A percentile compares a stretch with the other conserved stretches of the same genome.
Conservation (phyloP, 2,329 filamentous ascomycete species). For the Penicillium sp. region DNA sequence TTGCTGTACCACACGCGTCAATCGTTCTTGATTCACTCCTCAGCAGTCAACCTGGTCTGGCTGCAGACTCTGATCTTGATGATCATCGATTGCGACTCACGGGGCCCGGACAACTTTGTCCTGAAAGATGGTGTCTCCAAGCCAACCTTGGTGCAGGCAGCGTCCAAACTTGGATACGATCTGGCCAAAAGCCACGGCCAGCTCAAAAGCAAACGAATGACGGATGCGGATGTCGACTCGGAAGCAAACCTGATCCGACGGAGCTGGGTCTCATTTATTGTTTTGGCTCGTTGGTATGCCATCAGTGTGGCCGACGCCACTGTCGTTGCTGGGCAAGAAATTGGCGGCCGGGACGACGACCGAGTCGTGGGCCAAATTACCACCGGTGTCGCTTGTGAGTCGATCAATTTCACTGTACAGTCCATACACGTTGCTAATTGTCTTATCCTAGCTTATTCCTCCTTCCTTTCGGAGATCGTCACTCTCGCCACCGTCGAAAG, state of each 20-base stretch:
- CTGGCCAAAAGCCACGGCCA: slow-evolving; percentile 37
- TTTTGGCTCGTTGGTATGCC: slow-evolving; percentile 39
- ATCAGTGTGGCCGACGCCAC: slow-evolving; percentile 38
- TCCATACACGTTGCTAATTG: slow-evolving; percentile 4
- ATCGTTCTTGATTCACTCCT: slow-evolving; percentile 29
- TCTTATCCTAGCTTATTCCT: slow-evolving; percentile 28
- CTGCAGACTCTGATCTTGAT: slow-evolving; percentile 39
- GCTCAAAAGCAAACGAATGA: slow-evolving; percentile 29
- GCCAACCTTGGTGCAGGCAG: slow-evolving; percentile 35
- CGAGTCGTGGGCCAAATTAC: slow-evolving; percentile 32
- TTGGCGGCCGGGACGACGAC: slow-evolving; percentile 36
- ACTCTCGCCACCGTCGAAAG: slow-evolving; percentile 30
- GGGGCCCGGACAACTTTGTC: slow-evolving; percentile 38
- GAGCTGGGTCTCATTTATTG: slow-evolving; percentile 36
- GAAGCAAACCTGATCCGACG: slow-evolving; percentile 37
- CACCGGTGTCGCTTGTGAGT: slow-evolving; percentile 36
- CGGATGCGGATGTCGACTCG: slow-evolving; percentile 35
- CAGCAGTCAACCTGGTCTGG: slow-evolving; percentile 35
- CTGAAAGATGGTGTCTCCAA: slow-evolving; percentile 39
- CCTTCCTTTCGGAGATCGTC: slow-evolving; percentile 32
- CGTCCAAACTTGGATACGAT: slow-evolving; percentile 34
- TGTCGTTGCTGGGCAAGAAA: slow-evolving; percentile 33
- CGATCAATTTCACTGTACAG: not conserved
- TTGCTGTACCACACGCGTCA: slow-evolving; percentile 36
- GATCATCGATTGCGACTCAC: slow-evolving; percentile 39